These are phyloP conservation scores for Pelomyxa schiedti DNA, from an alignment of 78 protist species.

Conservation along the genomic window DNA sequence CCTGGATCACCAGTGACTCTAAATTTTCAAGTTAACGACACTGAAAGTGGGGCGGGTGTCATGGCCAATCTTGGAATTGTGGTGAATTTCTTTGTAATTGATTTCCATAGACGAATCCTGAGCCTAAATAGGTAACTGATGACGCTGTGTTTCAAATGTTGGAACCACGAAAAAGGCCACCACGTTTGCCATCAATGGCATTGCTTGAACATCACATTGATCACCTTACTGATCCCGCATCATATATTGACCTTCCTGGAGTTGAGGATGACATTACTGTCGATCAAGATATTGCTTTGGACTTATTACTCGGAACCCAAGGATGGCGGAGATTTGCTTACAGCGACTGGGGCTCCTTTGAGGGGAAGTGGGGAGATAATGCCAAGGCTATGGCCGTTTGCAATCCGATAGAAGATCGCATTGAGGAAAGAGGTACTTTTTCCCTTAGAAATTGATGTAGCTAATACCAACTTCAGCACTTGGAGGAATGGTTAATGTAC, in stretches of 20 bases:
- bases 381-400: background rate
- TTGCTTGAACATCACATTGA: conserved; percentile 5
- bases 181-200: conserved; percentile 11
- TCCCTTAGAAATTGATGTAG: no score
- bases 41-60: no score
- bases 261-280: background rate
- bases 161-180: conserved; percentile 10
- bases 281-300: background rate
- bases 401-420: no score
- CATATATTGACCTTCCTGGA: background rate
- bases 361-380: background rate
- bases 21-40: no score
- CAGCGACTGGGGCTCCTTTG: background rate
- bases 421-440: no score
- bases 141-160: conserved; percentile 4
- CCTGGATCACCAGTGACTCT: no score
- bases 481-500: no score
- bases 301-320: conserved; percentile 20
- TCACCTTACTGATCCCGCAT: background rate
- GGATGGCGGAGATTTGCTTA: conserved; percentile 9
- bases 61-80: no score
- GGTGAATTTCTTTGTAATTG: no score
- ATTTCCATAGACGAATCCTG: no score
- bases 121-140: conserved; percentile 29
- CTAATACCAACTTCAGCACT: no score